Base-by-base conservation (phyloP, 108 stramenopile species). In the Seminavis robusta region DNA sequence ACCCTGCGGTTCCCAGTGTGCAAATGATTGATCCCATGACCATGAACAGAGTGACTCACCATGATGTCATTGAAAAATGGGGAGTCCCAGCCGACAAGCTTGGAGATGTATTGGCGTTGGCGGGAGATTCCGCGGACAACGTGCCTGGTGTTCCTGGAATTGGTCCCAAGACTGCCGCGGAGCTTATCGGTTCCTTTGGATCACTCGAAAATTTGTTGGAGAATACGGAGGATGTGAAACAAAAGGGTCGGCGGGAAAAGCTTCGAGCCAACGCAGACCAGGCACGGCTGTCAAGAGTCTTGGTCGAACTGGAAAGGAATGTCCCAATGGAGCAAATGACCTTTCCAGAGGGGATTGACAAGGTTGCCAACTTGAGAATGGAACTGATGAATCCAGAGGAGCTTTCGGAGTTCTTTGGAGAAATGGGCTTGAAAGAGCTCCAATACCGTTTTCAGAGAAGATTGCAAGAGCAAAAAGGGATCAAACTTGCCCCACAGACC, bases 1-100 rank as follows among this genome's bases (percentile, higher is more conserved):
- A 50, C 49, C 11, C 6, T 41, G 38, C 27, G 10, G 50, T 24
- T 7, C 80, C 83, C 17, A 59, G 40, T 5, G 53, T 90, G 15
- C 71, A 88, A 26, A 86, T 94, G 86, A 72, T 94, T 53, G 94
- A 94, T 69, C 94, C 94, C 15, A 69, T 79, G 65, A 83, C 74
- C 28, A 81, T 84, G 65, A 67, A 49, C 28, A 64, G 75, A 23
- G 63, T 81, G 33, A 71, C 64, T 16, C 69, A 79, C 38, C 75
- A 84, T 45, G 76, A 47, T 30, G 94, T 94, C 3, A 24, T 79
- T 5, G 74, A 86, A 40, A 90, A 88, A 52, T 94, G 87, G 80
- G 79, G 78, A 29, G 77, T 90, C n/a, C 43, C 66, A 9, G 63
- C 94, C 25, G 61, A 70, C 21, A 69, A 81, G 43, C 48, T 94